phyloP scores from a whole-genome alignment of 768 basidiomycete genomes.

The Trametes villosa region DNA sequence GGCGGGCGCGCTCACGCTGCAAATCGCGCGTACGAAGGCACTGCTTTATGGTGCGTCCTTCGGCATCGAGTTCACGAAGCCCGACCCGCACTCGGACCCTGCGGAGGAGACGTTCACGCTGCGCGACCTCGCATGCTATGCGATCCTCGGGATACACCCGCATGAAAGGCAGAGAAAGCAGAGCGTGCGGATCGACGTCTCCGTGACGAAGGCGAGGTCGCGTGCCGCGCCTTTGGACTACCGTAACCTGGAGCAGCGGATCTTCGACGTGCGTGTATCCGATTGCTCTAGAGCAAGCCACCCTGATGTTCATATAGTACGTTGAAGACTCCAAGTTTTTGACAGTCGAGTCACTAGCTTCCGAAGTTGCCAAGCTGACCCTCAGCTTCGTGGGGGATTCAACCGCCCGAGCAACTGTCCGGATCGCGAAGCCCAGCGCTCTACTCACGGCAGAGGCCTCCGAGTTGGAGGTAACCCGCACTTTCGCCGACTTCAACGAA shows the following conservation, averaged over 20 bases:
- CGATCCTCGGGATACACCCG: conserved; percentile 70
- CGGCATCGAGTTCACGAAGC: conserved; percentile 43
- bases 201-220: conserved; percentile 31
- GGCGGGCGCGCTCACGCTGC: conserved; percentile 46
- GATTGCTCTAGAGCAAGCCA: background rate
- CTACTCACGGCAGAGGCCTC: conserved; percentile 67
- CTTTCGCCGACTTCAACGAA: conserved; percentile 30
- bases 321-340: conserved; percentile 53
- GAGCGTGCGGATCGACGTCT: conserved; percentile 56
- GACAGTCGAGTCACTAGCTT: conserved; percentile 75
- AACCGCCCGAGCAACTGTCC: conserved; percentile 48
- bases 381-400: conserved; percentile 38
- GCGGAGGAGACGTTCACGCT: conserved; percentile 32
- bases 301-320: conserved; percentile 40
- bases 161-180: conserved; percentile 71
- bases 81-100: conserved; percentile 17
- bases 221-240: conserved; percentile 41
- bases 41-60: conserved; percentile 54
- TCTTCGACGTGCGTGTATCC: conserved; percentile 41
- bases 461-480: conserved; percentile 62
- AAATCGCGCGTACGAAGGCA: conserved; percentile 52
- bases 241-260: conserved; percentile 42
- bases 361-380: conserved; percentile 53
- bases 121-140: conserved; percentile 49
- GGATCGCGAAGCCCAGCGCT: conserved; percentile 74